These are phyloP conservation scores for Acanthamoeba lugdunensis DNA, from an alignment of 208 protist species.

Conservation along the genomic window DNA sequence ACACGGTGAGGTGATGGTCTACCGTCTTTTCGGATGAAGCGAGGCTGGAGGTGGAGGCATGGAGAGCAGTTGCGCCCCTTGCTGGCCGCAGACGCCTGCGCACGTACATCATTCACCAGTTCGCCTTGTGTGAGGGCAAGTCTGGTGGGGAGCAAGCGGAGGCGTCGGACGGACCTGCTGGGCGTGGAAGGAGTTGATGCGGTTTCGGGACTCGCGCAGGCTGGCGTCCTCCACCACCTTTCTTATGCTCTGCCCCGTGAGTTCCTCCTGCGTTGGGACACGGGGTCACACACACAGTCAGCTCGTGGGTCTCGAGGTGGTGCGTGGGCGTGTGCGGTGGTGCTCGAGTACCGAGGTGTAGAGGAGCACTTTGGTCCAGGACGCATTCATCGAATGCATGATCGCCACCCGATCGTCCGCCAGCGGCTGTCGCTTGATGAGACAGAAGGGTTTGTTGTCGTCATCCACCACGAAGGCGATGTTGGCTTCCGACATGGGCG, in stretches of 20 bases:
- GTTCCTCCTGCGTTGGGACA: conserved; percentile 1
- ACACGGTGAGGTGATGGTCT: neutral
- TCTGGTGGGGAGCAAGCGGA: neutral
- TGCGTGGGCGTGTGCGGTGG: neutral
- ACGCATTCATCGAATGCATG: neutral
- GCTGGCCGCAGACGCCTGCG: conserved; percentile 1
- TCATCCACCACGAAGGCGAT: conserved; percentile 63
- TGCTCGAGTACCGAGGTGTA: neutral
- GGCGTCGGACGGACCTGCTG: neutral
- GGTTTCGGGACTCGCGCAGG: conserved; percentile 45
- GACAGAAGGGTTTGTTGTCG: conserved; percentile 52
- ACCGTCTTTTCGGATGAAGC: conserved; percentile 40
- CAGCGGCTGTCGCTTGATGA: conserved; percentile 66
- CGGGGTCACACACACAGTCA: neutral
- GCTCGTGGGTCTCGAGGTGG: neutral
- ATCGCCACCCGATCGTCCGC: conserved; percentile 31
- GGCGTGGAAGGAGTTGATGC: conserved; percentile 52
- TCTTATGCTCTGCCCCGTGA: conserved; percentile 25
- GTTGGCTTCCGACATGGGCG: conserved; percentile 45
- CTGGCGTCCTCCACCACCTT: conserved; percentile 40
- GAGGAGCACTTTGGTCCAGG: neutral
- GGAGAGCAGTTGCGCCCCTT: conserved; percentile 34
- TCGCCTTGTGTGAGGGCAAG: neutral
- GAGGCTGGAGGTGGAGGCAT: conserved; percentile 39
- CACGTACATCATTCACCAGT: neutral